phyloP scores from a whole-genome alignment of 768 basidiomycete genomes.

The Lanmaoa pseudosensibilis region DNA sequence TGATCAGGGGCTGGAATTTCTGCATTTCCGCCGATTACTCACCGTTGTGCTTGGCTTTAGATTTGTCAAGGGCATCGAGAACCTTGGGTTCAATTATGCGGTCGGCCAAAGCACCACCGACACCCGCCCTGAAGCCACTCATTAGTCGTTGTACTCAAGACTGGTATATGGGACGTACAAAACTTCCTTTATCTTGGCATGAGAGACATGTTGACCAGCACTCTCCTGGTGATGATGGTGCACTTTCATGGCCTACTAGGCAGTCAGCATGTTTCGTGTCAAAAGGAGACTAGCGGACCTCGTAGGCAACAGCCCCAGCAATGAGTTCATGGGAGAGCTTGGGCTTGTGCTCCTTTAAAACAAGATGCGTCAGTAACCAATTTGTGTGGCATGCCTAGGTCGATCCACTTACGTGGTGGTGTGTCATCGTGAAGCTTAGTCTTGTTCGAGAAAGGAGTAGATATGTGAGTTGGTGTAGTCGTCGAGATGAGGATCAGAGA shows the following conservation, averaged over 20 bases:
- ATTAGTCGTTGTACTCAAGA: not conserved
- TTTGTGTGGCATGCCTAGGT: not conserved
- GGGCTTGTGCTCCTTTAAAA: constrained; percentile 56
- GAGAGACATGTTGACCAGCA: constrained; percentile 50
- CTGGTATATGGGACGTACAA: constrained; percentile 38
- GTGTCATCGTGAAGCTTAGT: constrained; percentile 17
- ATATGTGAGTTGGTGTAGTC: not conserved
- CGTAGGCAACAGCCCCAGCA: constrained; percentile 65
- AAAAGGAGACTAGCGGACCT: constrained; percentile 37
- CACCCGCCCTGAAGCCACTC: constrained; percentile 45
- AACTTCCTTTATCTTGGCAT: constrained; percentile 55
- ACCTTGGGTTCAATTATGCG: constrained; percentile 60
- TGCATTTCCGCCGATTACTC: not conserved
- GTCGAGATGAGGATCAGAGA: constrained; percentile 11
- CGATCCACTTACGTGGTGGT: constrained; percentile 18
- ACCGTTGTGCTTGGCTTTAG: constrained; percentile 44
- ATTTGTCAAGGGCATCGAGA: constrained; percentile 46
- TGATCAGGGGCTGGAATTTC: not conserved
- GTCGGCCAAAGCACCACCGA: constrained; percentile 54
- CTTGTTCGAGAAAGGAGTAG: not conserved
- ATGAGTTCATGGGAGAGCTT: constrained; percentile 64
- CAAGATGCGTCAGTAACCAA: not conserved
- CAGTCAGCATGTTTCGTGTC: not conserved
- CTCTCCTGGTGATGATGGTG: constrained; percentile 53
- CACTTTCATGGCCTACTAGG: constrained; percentile 55